These are phyloP conservation scores for Epichloe glyceriae DNA, from an alignment of 2,329 filamentous ascomycete genomes.

Conservation along the genomic window DNA sequence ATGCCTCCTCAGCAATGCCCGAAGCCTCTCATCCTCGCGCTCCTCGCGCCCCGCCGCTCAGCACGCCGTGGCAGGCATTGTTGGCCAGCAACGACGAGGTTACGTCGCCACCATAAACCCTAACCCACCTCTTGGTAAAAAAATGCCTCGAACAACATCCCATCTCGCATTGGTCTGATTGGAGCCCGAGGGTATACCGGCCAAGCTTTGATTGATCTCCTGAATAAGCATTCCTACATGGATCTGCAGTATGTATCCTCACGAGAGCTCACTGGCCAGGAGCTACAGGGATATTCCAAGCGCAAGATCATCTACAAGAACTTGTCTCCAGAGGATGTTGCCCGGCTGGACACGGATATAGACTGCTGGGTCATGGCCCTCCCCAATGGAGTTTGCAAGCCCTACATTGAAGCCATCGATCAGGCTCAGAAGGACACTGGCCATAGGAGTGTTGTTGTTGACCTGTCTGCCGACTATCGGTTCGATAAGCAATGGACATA, in stretches of 20 bases:
- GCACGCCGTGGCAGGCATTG: no score
- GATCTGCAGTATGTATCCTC: conserved; percentile 87
- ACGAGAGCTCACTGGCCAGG: conserved; percentile 76
- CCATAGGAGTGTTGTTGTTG: conserved; percentile 65
- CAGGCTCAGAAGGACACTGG: conserved; percentile 42
- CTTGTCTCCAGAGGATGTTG: conserved; percentile 73
- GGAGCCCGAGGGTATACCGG: conserved; percentile 62
- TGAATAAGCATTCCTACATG: conserved; percentile 81
- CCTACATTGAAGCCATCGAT: conserved; percentile 81
- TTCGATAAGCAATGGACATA: conserved; percentile 77
- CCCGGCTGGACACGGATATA: conserved; percentile 70
- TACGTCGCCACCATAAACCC: conserved; percentile 1
- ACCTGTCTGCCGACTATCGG: conserved; percentile 92
- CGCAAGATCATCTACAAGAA: conserved; percentile 87
- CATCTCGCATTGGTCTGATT: conserved; percentile 73
- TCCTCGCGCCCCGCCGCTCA: neutral
- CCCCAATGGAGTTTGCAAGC: conserved; percentile 88
- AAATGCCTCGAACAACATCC: conserved; percentile 69
- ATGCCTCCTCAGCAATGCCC: neutral
- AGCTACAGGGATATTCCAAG: conserved; percentile 83
- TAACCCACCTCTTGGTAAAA: conserved; percentile 65
- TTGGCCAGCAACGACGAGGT: neutral
- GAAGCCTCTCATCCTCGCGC: neutral
- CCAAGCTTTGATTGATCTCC: conserved; percentile 62
- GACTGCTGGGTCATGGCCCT: conserved; percentile 98